A percentile compares a stretch with the other conserved stretches of the same genome.
Evolutionary conservation across 768 basidiomycete genomes (phyloP).

Genomic region (Heimioporus sp.): DNA sequence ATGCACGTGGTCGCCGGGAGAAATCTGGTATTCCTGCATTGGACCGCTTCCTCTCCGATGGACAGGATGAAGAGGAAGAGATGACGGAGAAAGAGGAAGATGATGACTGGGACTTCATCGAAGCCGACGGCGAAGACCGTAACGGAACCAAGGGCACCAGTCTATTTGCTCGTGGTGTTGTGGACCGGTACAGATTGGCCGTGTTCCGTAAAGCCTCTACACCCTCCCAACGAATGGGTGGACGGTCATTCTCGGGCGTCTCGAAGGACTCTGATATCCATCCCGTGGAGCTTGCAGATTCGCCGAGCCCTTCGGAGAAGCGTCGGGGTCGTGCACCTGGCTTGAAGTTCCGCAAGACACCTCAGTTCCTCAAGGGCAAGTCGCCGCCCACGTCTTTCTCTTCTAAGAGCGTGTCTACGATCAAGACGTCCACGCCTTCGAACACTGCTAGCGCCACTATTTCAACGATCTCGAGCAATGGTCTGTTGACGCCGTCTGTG

Average conservation of each 20-base stretch:
- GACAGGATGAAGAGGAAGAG: conserved; percentile 41
- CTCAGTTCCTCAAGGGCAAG: conserved; percentile 72
- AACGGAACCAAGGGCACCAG: conserved; percentile 80
- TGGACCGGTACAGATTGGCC: conserved; percentile 81
- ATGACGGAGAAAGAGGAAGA: conserved; percentile 53
- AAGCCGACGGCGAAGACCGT: conserved; percentile 78
- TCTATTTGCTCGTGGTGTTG: conserved; percentile 88
- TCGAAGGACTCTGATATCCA: conserved; percentile 53
- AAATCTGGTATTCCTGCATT: conserved; percentile 82
- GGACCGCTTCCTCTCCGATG: conserved; percentile 67
- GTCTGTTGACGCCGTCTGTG: conserved; percentile 62
- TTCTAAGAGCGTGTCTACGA: conserved; percentile 26
- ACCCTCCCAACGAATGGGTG: conserved; percentile 45
- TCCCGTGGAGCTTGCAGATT: conserved; percentile 37
- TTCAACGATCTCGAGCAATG: conserved; percentile 43
- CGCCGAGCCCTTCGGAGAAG: conserved; percentile 47
- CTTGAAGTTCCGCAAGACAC: conserved; percentile 70
- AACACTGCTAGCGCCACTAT: conserved; percentile 38
- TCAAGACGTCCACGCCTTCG: conserved; percentile 42
- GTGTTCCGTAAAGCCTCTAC: conserved; percentile 85
- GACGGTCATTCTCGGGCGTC: conserved; percentile 55
- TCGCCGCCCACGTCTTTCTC: conserved; percentile 50
- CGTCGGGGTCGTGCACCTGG: conserved; percentile 68
- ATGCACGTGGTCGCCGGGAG: conserved; percentile 56
- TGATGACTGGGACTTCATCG: conserved; percentile 91